Evolutionary conservation across 257 asterid genomes (phyloP), one percentile per base, ranked within the genome.

Genomic region (Solanum piurae): DNA sequence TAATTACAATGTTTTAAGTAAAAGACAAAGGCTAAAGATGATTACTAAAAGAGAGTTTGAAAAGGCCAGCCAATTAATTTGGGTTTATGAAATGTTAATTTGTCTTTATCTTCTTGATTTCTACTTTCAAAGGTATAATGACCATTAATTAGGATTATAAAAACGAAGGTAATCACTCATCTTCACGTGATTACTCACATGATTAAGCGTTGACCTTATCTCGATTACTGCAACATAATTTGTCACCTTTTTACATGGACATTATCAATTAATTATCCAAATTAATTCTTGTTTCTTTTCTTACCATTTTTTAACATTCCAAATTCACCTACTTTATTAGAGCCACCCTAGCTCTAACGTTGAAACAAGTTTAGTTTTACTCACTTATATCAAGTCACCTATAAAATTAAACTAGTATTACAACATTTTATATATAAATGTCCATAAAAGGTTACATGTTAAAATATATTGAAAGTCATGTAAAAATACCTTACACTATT

Each of bases 121-220:
- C 29, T 31, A 25, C 25, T 68, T 31, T n/a, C 55, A 27, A 87
- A 55, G 74, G 29, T 69, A 55, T 18, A 64, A 83, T 36, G 16
- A 13, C n/a, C 5, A 25, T 44, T 80, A 44, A 27, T 79, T 27
- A 79, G 85, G 27, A 49, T 79, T 79, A 42, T 13, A 9, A 7
- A 5, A 44, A 79, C 13, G 16, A 52, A 68, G n/a, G 9, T 88
- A 38, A 66, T 83, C 40, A 83, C 74, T 12, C 23, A 40, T 38
- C 68, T 73, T 33, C 90, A 90, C 88, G 91, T 88, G 94, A 89
- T 68, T 44, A 86, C 89, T 38, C 66, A 33, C 83, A 52, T 64
- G 5, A 34, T 25, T 87, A 68, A 86, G 42, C 40, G 88, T 90
- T 88, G 91, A 87, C 88, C 38, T 77, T 44, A 87, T 86, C 88